Evolutionary conservation across 768 basidiomycete genomes (phyloP), one percentile per base, ranked within the genome.

Genomic region (Tephrocybe sp.): DNA sequence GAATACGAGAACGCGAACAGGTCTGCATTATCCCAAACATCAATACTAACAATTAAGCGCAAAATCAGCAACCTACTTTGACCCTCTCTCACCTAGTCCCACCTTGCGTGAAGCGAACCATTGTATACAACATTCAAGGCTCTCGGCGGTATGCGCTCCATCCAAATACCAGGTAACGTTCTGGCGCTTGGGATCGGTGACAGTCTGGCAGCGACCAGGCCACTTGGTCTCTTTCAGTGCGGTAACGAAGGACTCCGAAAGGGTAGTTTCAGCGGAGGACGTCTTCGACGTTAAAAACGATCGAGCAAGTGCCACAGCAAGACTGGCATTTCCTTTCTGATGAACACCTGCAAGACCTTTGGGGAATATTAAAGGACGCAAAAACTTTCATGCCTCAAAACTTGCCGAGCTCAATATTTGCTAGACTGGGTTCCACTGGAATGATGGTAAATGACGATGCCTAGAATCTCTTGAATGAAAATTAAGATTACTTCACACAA

Each of bases 111-210:
- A 76, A 39, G 81, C 84, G 62, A 89, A 97, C 97, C 97, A 99
- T 50, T 91, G 73, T 12, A 89, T 78, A 57, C 94, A 95, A 52
- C 83, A 92, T 37, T 79, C 76, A 23, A 99, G 73, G 60, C 93
- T 97, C 63, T 98, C 97, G 11, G 79, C 68, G 0, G 97, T 99
- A 65, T 99, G 97, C 10, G 97, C 94, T 1, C 97, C 97, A 62
- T 98, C 97, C 11, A 99, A 71, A 65, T 84, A 91, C 97, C 97
- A 98, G 2, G 80, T 87, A 6, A 79, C 74, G 13, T 66, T 60
- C 1, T 66, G 42, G 31, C 78, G 62, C 13, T 56, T 61, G 1
- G 84, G 83, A 60, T 94, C 93, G 9, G 49, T 41, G 11, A 95
- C 80, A 8, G 78, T 79, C 68, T 99, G 97, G 64, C 97, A 99